Percentiles rank a stretch among this genome's conserved stretches.
phyloP scores from a whole-genome alignment of 345 rosid species.

The Ailanthus altissimus region DNA sequence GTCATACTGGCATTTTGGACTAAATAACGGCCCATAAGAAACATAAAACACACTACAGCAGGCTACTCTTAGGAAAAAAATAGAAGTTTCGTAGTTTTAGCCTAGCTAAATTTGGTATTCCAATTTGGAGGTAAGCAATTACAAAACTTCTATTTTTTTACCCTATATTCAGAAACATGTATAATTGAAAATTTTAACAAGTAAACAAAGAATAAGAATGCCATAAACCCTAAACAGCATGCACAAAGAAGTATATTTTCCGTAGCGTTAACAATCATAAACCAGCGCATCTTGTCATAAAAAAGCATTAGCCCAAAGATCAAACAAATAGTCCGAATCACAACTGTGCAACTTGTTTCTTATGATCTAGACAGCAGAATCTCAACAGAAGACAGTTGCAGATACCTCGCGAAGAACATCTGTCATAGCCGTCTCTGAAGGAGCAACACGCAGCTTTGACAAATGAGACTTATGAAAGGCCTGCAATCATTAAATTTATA shows the following conservation, averaged over 20 bases:
- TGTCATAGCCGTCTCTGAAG: slow-evolving; percentile 98
- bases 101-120: no score
- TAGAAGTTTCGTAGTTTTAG: no score
- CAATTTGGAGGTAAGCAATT: no score
- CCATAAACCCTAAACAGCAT: not conserved
- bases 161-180: not conserved
- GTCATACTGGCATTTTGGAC: not conserved
- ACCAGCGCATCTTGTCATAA: not conserved
- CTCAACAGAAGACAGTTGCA: slow-evolving; percentile 9
- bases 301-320: not conserved
- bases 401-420: slow-evolving; percentile 96
- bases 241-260: not conserved
- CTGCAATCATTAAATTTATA: slow-evolving; percentile 40
- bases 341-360: not conserved
- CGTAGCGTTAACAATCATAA: not conserved
- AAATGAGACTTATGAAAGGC: slow-evolving; percentile 96
- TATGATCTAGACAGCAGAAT: not conserved
- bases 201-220: slow-evolving; percentile 1
- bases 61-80: not conserved
- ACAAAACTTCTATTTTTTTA: no score
- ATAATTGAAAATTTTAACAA: not conserved
- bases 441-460: slow-evolving; percentile 81
- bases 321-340: not conserved
- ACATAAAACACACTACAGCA: not conserved
- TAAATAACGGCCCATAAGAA: not conserved